A percentile compares a stretch with the other conserved stretches of the same genome.
phyloP scores from a whole-genome alignment of 2,329 filamentous ascomycete species.

The Colletotrichum destructivum region DNA sequence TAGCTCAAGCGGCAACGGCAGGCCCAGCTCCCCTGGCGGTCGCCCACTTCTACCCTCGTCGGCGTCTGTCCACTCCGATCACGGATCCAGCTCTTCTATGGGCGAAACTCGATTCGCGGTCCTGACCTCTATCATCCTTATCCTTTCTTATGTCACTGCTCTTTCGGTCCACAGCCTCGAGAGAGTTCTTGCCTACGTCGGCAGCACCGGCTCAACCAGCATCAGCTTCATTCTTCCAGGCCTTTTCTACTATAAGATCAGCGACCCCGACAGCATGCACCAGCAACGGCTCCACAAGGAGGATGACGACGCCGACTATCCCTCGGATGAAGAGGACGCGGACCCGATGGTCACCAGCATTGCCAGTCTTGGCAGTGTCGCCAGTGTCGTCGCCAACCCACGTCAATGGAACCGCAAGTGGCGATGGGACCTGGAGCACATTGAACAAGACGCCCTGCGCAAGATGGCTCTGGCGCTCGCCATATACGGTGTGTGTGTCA shows the following conservation, averaged over 20 bases:
- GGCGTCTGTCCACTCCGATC: conserved; percentile 62
- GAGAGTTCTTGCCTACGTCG: conserved; percentile 94
- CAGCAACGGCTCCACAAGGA: conserved; percentile 92
- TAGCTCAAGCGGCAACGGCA: conserved; percentile 54
- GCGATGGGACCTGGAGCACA: conserved; percentile 73
- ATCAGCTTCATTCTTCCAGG: conserved; percentile 98
- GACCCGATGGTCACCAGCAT: conserved; percentile 62
- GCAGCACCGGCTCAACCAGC: conserved; percentile 92
- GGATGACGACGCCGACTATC: conserved; percentile 85
- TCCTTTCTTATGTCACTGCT: conserved; percentile 87
- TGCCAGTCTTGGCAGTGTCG: conserved; percentile 60
- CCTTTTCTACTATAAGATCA: conserved; percentile 99
- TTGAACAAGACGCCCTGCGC: conserved; percentile 77
- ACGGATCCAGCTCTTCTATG: conserved; percentile 75
- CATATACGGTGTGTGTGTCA: conserved; percentile 88
- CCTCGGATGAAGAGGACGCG: conserved; percentile 58
- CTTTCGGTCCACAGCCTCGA: conserved; percentile 93
- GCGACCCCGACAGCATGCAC: conserved; percentile 86
- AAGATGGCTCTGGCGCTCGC: conserved; percentile 82
- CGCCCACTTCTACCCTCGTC: conserved; percentile 59
- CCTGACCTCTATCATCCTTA: conserved; percentile 88
- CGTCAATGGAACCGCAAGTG: conserved; percentile 68
- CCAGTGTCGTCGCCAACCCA: conserved; percentile 54
- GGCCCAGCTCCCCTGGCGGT: conserved; percentile 58
- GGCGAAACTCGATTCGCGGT: conserved; percentile 90